Base-by-base conservation (phyloP, 805 yeast genomes). In the Candida maris region DNA sequence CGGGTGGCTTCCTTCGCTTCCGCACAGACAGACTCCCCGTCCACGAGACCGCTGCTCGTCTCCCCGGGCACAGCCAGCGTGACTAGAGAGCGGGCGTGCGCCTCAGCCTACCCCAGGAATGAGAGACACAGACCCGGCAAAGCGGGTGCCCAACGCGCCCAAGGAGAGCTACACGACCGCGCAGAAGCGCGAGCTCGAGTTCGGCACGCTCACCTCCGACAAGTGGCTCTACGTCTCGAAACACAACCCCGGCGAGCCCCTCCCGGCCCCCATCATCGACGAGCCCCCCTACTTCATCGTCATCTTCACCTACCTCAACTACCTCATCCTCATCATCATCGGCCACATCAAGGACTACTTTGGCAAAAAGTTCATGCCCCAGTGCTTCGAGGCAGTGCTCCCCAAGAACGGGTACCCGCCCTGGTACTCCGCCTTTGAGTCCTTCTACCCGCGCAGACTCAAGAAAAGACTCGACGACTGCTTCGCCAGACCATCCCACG, bases 351-450 rank as follows among this genome's bases (percentile, higher is more conserved):
- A 88, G 49, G 99, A 93, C 64, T 91, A 81, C 59, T 73, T 87
- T 41, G 96, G 95, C 37, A 76, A 82, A 56, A 64, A 69, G 16
- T 84, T 89, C 61, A 74, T 73, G 55, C 83, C 85, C 14, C 71
- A 75, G 35, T 74, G 71, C 37, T 84, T 82, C 51, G 65, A 62
- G 27, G 84, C 82, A 46, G 69, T 89, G 40, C 62, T 81, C 35
- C 91, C 85, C 54, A 71, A 73, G 45, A 80, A 91, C 57, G 98
- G 98, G 2, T 79, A 85, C 53, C 97, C 98, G 22, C 97, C 99
- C 19, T 84, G 96, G 83, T 85, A 83, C 52, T 84, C 93, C 18
- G 91, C 88, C 31, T 88, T 91, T 58, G 99, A 93, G 62, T 79
- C 85, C 45, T 94, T 93, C 59, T 93, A 89, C 61, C 82, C 89